A percentile compares a stretch with the other conserved stretches of the same genome.
Conservation (phyloP, 495 filamentous ascomycete genomes). For the Emericellopsis terricola region DNA sequence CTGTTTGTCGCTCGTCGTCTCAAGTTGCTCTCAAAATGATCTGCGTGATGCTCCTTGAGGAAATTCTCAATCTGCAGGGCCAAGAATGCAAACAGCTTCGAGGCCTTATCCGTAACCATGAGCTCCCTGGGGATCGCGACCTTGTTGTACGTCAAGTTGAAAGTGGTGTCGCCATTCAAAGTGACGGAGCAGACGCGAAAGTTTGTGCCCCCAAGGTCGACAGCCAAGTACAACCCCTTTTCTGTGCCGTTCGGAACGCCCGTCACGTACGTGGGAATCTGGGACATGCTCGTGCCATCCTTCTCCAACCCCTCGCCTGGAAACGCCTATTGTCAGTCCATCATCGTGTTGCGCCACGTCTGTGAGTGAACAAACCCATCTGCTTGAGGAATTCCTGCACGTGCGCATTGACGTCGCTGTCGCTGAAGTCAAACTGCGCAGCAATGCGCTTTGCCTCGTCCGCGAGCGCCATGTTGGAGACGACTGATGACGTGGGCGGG, state of each 20-base stretch:
- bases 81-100: conserved; percentile 83
- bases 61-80: conserved; percentile 83
- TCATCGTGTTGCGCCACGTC: too few species aligned
- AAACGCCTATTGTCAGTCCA: too few species aligned
- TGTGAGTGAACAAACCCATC: conserved; percentile 55
- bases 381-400: conserved; percentile 73
- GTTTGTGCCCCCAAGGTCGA: conserved; percentile 93
- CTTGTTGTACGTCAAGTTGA: conserved; percentile 80
- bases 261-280: conserved; percentile 95
- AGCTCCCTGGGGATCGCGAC: conserved; percentile 75
- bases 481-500: conserved; percentile 25
- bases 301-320: conserved; percentile 64
- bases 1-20: conserved; percentile 37
- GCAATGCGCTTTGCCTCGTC: conserved; percentile 64
- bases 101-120: conserved; percentile 74
- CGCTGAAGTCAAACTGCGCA: conserved; percentile 68
- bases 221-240: conserved; percentile 90
- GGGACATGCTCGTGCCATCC: conserved; percentile 64
- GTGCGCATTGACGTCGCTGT: conserved; percentile 58
- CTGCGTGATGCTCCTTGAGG: conserved; percentile 69
- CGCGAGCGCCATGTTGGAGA: conserved; percentile 38
- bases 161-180: conserved; percentile 81
- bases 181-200: conserved; percentile 93
- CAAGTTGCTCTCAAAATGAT: conserved; percentile 63
- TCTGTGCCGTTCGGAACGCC: conserved; percentile 93